A percentile compares a stretch with the other conserved stretches of the same genome.
These are phyloP conservation scores for Syzygium syzygioides DNA, from an alignment of 441 rosid genomes.

Conservation along the genomic window DNA sequence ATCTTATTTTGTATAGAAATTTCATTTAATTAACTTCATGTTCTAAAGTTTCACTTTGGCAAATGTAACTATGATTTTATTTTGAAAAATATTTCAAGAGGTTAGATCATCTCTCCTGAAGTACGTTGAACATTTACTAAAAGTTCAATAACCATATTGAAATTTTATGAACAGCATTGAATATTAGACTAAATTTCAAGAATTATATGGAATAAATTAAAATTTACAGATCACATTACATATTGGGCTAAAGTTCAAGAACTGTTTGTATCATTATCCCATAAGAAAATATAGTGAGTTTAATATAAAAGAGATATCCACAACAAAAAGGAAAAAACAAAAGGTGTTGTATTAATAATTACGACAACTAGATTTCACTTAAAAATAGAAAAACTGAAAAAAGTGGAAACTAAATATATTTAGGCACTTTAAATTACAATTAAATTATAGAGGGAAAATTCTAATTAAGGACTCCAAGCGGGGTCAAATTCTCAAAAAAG, in stretches of 20 bases:
- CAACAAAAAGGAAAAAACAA: no score
- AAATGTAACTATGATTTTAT: background rate
- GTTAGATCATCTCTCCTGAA: accelerated
- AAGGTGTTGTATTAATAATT: background rate
- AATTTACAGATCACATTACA: no score
- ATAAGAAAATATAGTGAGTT: background rate
- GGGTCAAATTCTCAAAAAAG: no score
- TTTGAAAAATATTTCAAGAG: background rate
- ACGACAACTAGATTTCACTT: background rate
- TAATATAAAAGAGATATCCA: background rate
- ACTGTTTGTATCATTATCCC: no score
- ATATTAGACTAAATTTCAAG: no score
- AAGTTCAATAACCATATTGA: no score
- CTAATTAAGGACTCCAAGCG: background rate
- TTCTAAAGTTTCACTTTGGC: background rate
- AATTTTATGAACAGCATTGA: no score
- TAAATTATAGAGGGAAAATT: background rate
- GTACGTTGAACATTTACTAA: no score
- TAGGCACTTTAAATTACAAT: background rate
- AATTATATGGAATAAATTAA: no score
- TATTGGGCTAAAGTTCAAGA: no score
- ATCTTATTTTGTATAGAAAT: background rate
- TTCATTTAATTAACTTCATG: background rate
- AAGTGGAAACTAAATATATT: background rate
- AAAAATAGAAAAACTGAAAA: background rate